phyloP scores from a whole-genome alignment of 306 rosid species.

The Pyrus bretschneideri region DNA sequence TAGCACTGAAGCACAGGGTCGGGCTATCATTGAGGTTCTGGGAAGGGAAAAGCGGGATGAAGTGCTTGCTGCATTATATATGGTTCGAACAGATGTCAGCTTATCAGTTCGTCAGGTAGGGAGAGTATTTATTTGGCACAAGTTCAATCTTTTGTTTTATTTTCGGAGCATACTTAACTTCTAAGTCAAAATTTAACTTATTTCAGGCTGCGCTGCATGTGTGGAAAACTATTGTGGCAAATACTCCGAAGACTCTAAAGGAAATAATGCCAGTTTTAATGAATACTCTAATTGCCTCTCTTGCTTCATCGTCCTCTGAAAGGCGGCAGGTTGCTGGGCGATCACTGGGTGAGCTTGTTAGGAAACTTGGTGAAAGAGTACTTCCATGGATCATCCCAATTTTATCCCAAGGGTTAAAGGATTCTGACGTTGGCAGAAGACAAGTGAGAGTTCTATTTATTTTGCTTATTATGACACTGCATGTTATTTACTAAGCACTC shows the following conservation, averaged over 20 bases:
- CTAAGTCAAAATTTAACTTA: slow-evolving; percentile 6
- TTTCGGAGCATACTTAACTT: not conserved
- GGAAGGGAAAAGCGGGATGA: slow-evolving; percentile 90
- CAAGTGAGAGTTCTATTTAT: slow-evolving; percentile 47
- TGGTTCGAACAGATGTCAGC: slow-evolving; percentile 97
- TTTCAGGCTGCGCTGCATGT: slow-evolving; percentile 94
- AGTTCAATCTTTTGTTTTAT: not conserved
- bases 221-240: slow-evolving; percentile 97
- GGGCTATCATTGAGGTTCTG: slow-evolving; percentile 91
- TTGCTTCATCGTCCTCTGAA: slow-evolving; percentile 90
- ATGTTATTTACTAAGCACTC: not conserved
- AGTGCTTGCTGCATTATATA: slow-evolving; percentile 88
- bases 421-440: slow-evolving; percentile 68
- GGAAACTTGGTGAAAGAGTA: slow-evolving; percentile 97
- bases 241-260: slow-evolving; percentile 90
- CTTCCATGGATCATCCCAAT: slow-evolving; percentile 94
- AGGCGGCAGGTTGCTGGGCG: slow-evolving; percentile 99
- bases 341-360: slow-evolving; percentile 94
- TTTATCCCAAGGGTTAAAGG: slow-evolving; percentile 76
- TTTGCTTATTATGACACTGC: not conserved
- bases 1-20: slow-evolving; percentile 97
- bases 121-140: not conserved
- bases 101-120: slow-evolving; percentile 96
- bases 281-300: slow-evolving; percentile 91
- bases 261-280: slow-evolving; percentile 95